Evolutionary conservation across 345 rosid species (phyloP).

Genomic region (Cardamine resedifolia): DNA sequence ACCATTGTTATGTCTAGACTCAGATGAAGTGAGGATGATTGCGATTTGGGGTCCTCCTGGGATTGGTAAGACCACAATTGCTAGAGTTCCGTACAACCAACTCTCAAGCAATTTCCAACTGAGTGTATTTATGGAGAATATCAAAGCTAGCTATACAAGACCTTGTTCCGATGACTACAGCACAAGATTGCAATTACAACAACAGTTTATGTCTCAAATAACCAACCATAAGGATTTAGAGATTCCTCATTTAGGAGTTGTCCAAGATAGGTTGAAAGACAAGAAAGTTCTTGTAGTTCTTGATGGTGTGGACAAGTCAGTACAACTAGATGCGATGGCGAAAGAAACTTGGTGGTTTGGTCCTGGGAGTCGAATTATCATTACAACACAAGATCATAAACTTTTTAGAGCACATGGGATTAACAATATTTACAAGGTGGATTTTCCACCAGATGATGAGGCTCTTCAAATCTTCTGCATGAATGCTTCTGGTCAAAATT

Average conservation of each 20-base stretch:
- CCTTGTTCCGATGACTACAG: conserved; percentile 7
- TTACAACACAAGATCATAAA: background rate
- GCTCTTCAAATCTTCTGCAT: too few species aligned
- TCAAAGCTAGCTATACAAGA: background rate
- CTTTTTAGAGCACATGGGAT: background rate
- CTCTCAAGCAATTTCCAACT: background rate
- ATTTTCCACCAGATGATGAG: too few species aligned
- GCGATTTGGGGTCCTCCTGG: conserved; percentile 11
- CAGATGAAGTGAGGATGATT: conserved; percentile 1
- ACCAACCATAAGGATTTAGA: background rate
- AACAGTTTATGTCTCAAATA: background rate
- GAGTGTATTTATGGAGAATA: background rate
- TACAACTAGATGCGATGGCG: background rate
- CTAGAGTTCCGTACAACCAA: background rate
- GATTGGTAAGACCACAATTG: conserved; percentile 1
- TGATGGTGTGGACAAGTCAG: background rate
- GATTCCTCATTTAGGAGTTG: background rate
- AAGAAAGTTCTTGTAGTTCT: background rate
- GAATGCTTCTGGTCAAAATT: too few species aligned
- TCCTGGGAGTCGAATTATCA: conserved; percentile 4
- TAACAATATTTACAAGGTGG: background rate
- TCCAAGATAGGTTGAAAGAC: background rate
- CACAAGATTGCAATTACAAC: too few species aligned
- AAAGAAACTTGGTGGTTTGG: conserved; percentile 13
- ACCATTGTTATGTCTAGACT: background rate